phyloP scores from a whole-genome alignment of 2,329 filamentous ascomycete species.

The Aspergillus niger region DNA sequence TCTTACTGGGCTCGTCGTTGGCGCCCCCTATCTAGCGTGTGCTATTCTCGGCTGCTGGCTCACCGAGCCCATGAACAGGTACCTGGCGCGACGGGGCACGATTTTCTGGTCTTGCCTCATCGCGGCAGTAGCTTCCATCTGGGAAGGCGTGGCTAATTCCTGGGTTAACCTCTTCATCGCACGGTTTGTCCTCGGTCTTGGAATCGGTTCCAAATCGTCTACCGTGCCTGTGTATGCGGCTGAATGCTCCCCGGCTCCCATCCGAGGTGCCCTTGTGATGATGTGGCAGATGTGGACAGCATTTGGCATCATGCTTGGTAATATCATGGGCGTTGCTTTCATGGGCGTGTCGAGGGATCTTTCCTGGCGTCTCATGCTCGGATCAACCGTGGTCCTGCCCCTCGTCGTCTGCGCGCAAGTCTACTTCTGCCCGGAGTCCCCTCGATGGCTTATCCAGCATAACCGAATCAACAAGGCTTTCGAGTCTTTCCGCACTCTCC shows the following conservation, averaged over 20 bases:
- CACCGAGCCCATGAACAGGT: constrained; percentile 50
- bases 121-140: constrained; percentile 45
- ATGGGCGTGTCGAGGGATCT: constrained; percentile 49
- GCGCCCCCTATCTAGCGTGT: constrained; percentile 49
- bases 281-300: constrained; percentile 56
- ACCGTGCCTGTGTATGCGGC: constrained; percentile 53
- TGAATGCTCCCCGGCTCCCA: constrained; percentile 51
- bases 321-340: constrained; percentile 53
- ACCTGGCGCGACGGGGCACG: constrained; percentile 49
- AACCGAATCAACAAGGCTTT: constrained; percentile 50
- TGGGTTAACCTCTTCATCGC: constrained; percentile 48
- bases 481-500: constrained; percentile 50
- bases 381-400: constrained; percentile 62
- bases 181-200: constrained; percentile 46
- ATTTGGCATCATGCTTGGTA: constrained; percentile 51
- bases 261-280: constrained; percentile 55
- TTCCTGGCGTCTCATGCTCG: constrained; percentile 70
- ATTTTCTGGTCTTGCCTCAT: constrained; percentile 48
- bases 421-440: constrained; percentile 64
- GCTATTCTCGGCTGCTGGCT: constrained; percentile 52
- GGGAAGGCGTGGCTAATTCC: constrained; percentile 46
- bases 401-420: constrained; percentile 61
- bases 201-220: constrained; percentile 46
- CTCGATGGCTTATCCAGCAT: constrained; percentile 55
- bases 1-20: constrained; percentile 47